Conservation (phyloP, 805 yeast genomes). For the Metschnikowia peoriensis region DNA sequence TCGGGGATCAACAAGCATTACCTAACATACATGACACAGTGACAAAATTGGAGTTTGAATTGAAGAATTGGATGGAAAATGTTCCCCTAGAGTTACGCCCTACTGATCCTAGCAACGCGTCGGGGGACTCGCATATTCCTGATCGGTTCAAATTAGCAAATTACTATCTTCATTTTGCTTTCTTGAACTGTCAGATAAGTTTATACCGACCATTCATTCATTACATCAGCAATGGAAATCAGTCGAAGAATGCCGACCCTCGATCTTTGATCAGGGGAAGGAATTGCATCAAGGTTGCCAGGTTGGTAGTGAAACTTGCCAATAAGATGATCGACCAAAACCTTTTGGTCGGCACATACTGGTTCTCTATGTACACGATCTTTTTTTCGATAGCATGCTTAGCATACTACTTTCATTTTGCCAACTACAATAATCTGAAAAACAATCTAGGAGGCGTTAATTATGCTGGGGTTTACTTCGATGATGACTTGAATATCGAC, state of each 20-base stretch:
- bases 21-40: slow-evolving; percentile 46
- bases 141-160: slow-evolving; percentile 69
- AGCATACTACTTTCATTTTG: slow-evolving; percentile 71
- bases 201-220: slow-evolving; percentile 88
- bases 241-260: slow-evolving; percentile 43
- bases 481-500: slow-evolving; percentile 47
- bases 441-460: slow-evolving; percentile 30
- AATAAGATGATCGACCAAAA: slow-evolving; percentile 73
- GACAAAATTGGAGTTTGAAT: slow-evolving; percentile 62
- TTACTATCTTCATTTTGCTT: slow-evolving; percentile 67
- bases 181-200: slow-evolving; percentile 73
- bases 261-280: slow-evolving; percentile 71
- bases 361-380: slow-evolving; percentile 88
- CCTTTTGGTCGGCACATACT: slow-evolving; percentile 78
- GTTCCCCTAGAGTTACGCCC: slow-evolving; percentile 74
- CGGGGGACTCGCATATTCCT: slow-evolving; percentile 32
- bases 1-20: slow-evolving; percentile 7
- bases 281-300: slow-evolving; percentile 80
- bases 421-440: slow-evolving; percentile 30
- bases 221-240: slow-evolving; percentile 59
- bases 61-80: slow-evolving; percentile 68
- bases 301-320: slow-evolving; percentile 77
- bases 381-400: slow-evolving; percentile 87
- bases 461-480: slow-evolving; percentile 45
- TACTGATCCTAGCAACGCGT: slow-evolving; percentile 51